Evolutionary conservation across 805 yeast species (phyloP).

Genomic region (Yarrowia sp.): DNA sequence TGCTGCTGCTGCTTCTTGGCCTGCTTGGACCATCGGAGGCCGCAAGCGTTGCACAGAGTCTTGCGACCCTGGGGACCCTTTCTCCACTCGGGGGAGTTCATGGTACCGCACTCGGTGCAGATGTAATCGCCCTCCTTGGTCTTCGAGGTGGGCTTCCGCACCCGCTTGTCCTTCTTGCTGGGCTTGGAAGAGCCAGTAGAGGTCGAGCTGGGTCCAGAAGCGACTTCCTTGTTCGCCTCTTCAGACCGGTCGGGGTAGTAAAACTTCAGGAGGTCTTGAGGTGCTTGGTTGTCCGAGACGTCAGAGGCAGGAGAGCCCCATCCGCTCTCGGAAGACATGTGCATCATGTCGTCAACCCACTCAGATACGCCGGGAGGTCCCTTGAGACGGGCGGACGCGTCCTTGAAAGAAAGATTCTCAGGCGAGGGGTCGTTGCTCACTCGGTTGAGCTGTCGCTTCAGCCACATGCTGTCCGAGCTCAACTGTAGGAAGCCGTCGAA

Average conservation of each 20-base stretch:
- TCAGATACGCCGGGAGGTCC: slow-evolving; percentile 14
- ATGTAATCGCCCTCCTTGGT: slow-evolving; percentile 30
- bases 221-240: not conserved
- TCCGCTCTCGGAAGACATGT: slow-evolving; percentile 4
- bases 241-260: slow-evolving; percentile 5
- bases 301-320: slow-evolving; percentile 20
- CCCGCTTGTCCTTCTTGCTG: slow-evolving; percentile 3
- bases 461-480: slow-evolving; percentile 18
- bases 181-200: not conserved
- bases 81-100: slow-evolving; percentile 89
- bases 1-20: slow-evolving; percentile 29
- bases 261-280: not conserved
- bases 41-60: slow-evolving; percentile 90
- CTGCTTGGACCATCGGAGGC: slow-evolving; percentile 52
- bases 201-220: not conserved
- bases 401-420: not conserved
- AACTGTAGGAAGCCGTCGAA: slow-evolving; percentile 21
- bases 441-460: slow-evolving; percentile 10
- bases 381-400: slow-evolving; percentile 14
- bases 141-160: slow-evolving; percentile 15
- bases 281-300: not conserved
- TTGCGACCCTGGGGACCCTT: slow-evolving; percentile 81
- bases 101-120: slow-evolving; percentile 71
- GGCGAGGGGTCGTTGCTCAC: not conserved
- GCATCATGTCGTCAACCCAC: slow-evolving; percentile 21